Percentiles rank a stretch among this genome's conserved stretches.
Evolutionary conservation across 306 rosid genomes (phyloP).

Genomic region (Nissolia schottii): DNA sequence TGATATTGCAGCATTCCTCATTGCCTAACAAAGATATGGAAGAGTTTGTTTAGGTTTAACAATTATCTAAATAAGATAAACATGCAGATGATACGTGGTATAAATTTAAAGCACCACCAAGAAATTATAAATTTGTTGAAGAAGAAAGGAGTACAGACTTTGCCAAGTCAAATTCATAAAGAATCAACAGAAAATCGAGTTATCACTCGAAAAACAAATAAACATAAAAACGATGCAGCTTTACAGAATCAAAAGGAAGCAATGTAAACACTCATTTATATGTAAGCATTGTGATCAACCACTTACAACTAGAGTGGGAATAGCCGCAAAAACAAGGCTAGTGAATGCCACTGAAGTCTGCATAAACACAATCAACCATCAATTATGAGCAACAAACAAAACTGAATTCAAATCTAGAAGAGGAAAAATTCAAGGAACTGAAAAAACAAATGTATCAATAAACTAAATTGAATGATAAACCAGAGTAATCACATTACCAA

Average conservation of each 20-base stretch:
- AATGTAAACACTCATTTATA: background rate
- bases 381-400: background rate
- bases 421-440: background rate
- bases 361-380: constrained; percentile 24
- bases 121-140: background rate
- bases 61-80: background rate
- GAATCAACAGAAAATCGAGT: constrained; percentile 15
- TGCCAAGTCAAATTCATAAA: background rate
- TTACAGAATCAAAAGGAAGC: constrained; percentile 1
- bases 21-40: constrained; percentile 46
- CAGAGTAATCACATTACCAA: background rate
- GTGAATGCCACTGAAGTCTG: constrained; percentile 91
- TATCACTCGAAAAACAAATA: background rate
- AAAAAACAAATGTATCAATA: background rate
- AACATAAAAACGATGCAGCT: background rate
- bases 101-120: background rate
- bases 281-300: constrained; percentile 3
- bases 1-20: constrained; percentile 86
- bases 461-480: background rate
- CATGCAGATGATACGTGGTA: background rate
- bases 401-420: background rate
- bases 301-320: constrained; percentile 82
- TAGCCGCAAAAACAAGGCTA: constrained; percentile 78
- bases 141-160: background rate
- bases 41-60: constrained; percentile 2